Evolutionary conservation across 2,329 filamentous ascomycete species (phyloP).

Genomic region (Alternaria rosae): DNA sequence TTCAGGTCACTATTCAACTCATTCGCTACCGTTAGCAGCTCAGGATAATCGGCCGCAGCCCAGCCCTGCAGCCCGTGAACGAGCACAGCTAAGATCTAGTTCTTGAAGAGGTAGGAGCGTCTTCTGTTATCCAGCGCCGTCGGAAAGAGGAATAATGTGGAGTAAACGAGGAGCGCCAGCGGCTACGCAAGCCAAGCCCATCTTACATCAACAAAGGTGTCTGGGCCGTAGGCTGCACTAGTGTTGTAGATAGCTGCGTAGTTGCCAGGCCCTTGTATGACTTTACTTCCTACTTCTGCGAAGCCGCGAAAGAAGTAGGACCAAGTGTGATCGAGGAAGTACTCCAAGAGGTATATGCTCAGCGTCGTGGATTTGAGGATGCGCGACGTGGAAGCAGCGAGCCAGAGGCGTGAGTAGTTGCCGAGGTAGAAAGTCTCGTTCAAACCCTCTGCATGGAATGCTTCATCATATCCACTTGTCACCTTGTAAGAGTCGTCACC

Average conservation of each 20-base stretch:
- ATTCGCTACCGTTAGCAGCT: neutral
- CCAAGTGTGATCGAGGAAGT: neutral
- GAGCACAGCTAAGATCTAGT: neutral
- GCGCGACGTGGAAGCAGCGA: rapidly evolving
- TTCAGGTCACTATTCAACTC: neutral
- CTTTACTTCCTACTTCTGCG: neutral
- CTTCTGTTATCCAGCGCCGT: neutral
- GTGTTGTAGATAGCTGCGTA: neutral
- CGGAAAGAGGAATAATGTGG: rapidly evolving
- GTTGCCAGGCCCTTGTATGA: neutral
- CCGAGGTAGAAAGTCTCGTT: neutral
- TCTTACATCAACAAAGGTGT: neutral
- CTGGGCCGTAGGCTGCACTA: neutral
- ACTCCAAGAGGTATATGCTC: neutral
- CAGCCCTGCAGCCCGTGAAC: neutral
- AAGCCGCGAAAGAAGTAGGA: rapidly evolving
- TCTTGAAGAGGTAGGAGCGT: neutral
- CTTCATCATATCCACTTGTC: neutral
- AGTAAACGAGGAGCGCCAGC: neutral
- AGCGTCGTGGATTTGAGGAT: neutral
- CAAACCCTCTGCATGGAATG: neutral
- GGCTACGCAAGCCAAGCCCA: neutral
- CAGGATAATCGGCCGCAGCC: neutral
- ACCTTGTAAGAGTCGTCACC: neutral
- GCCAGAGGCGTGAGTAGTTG: rapidly evolving